A percentile compares a stretch with the other conserved stretches of the same genome.
Conservation (phyloP, 257 asterid species). For the Galeopsis tetrahit region DNA sequence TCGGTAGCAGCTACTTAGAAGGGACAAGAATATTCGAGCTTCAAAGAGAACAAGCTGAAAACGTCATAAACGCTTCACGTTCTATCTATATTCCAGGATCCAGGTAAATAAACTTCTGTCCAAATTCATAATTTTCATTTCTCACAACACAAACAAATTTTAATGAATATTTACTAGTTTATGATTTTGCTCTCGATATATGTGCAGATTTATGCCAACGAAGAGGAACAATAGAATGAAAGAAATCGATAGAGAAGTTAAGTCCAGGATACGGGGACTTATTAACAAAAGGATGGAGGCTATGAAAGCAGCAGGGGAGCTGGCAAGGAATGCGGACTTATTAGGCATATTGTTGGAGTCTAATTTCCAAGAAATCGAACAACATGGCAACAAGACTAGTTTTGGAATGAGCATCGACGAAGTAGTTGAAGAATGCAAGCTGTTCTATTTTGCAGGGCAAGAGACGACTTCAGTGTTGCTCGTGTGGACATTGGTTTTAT, state of each 20-base stretch:
- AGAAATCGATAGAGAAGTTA: conserved; percentile 37
- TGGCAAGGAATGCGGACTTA: conserved; percentile 33
- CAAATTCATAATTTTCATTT: too few species aligned
- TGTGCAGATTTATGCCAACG: conserved; percentile 45
- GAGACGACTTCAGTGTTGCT: conserved; percentile 61
- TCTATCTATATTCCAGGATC: conserved; percentile 43
- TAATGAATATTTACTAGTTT: too few species aligned
- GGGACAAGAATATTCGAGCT: conserved; percentile 8
- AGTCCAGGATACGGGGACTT: conserved; percentile 29
- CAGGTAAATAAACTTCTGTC: too few species aligned
- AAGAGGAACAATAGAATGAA: conserved; percentile 45
- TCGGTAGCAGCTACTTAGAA: conserved; percentile 21
- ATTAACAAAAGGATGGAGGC: conserved; percentile 41
- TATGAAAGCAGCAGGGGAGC: conserved; percentile 41
- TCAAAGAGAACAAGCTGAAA: conserved; percentile 19
- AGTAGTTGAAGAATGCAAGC: conserved; percentile 24
- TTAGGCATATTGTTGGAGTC: conserved; percentile 27
- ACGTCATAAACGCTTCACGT: neutral
- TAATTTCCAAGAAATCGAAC: conserved; percentile 13
- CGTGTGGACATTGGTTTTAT: conserved; percentile 58
- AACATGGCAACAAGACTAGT: conserved; percentile 4
- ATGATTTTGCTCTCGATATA: too few species aligned
- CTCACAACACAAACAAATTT: too few species aligned
- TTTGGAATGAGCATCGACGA: conserved; percentile 19
- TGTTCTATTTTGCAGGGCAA: conserved; percentile 58